Percentiles rank a stretch among this genome's conserved stretches.
These are phyloP conservation scores for Vigna radiata DNA, from an alignment of 306 rosid species.

Conservation along the genomic window DNA sequence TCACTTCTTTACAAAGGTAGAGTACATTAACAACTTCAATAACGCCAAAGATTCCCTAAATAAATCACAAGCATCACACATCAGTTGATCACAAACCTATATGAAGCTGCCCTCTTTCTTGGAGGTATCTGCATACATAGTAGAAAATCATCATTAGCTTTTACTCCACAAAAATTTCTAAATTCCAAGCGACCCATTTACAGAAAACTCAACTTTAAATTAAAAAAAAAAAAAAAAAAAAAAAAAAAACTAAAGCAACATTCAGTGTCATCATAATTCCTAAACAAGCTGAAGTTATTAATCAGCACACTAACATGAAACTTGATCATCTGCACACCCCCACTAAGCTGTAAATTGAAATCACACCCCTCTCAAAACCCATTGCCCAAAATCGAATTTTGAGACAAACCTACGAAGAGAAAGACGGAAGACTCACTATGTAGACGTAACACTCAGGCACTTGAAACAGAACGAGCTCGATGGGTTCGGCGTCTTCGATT, in stretches of 20 bases:
- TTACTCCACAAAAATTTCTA: constrained; percentile 5
- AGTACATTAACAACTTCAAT: constrained; percentile 29
- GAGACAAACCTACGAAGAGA: constrained; percentile 37
- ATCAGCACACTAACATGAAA: neutral
- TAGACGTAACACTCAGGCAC: constrained; percentile 94
- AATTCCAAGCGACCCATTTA: constrained; percentile 27
- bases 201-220: constrained; percentile 26
- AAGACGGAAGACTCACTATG: constrained; percentile 62
- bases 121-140: constrained; percentile 90
- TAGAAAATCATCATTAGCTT: constrained; percentile 33
- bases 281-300: neutral
- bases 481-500: constrained; percentile 65
- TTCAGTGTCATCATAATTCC: constrained; percentile 32
- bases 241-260: neutral
- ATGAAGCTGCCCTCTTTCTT: constrained; percentile 93
- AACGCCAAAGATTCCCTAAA: constrained; percentile 26
- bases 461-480: constrained; percentile 92
- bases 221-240: too few relatives aligned
- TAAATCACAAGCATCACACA: constrained; percentile 37
- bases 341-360: constrained; percentile 22
- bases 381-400: constrained; percentile 38
- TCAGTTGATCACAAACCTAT: constrained; percentile 72
- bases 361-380: constrained; percentile 3
- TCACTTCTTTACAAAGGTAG: constrained; percentile 7
- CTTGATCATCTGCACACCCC: constrained; percentile 21